phyloP scores from a whole-genome alignment of 805 yeast species.

The Candida xiaguanensis region DNA sequence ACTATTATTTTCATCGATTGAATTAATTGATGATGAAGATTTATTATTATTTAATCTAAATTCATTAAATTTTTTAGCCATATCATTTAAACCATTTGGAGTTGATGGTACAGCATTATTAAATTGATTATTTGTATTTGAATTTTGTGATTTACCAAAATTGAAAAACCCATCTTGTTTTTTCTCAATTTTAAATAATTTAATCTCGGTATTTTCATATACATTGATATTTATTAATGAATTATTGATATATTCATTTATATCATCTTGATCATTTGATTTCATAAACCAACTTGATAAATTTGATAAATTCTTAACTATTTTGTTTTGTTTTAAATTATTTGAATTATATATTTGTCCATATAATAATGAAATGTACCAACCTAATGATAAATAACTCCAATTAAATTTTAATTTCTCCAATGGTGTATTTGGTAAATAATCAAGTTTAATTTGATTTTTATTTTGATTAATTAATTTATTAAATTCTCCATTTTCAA shows the following conservation, averaged over 20 bases:
- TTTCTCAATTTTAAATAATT: constrained; percentile 44
- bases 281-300: constrained; percentile 35
- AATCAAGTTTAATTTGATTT: constrained; percentile 38
- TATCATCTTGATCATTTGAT: constrained; percentile 9
- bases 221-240: constrained; percentile 39
- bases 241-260: constrained; percentile 22
- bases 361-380: constrained; percentile 72
- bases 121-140: background rate
- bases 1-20: constrained; percentile 29
- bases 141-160: constrained; percentile 7
- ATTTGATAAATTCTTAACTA: constrained; percentile 36
- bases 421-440: constrained; percentile 39
- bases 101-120: constrained; percentile 18
- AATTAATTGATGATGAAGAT: constrained; percentile 15
- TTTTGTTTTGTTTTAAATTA: constrained; percentile 38
- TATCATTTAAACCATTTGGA: constrained; percentile 42
- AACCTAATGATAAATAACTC: constrained; percentile 63
- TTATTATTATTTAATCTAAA: constrained; percentile 28
- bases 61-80: constrained; percentile 48
- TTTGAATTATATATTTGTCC: constrained; percentile 45
- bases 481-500: constrained; percentile 35
- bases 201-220: constrained; percentile 51
- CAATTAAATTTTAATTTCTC: constrained; percentile 53
- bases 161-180: constrained; percentile 19
- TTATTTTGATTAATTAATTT: constrained; percentile 17